Percentiles rank a stretch among this genome's conserved stretches.
These are phyloP conservation scores for Candida schatavii DNA, from an alignment of 805 yeast genomes.

Conservation along the genomic window DNA sequence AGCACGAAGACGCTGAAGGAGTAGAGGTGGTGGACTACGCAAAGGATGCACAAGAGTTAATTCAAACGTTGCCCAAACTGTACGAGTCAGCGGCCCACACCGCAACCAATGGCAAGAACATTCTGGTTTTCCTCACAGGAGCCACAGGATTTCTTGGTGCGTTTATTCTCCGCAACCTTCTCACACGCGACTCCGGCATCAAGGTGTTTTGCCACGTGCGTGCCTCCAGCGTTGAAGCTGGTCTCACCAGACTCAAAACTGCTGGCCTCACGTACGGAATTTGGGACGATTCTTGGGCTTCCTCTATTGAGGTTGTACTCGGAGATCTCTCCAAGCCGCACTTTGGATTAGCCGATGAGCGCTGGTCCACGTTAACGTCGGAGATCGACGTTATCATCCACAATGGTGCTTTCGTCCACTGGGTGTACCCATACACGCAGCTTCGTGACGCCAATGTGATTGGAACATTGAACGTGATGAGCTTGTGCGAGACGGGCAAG, in stretches of 20 bases:
- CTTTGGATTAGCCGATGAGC: constrained; percentile 60
- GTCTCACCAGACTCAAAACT: constrained; percentile 69
- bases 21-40: constrained; percentile 41
- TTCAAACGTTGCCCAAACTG: constrained; percentile 35
- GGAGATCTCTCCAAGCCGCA: constrained; percentile 77
- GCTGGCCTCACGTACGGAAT: constrained; percentile 82
- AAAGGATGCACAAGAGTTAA: constrained; percentile 66
- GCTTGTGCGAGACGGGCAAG: constrained; percentile 72
- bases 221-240: constrained; percentile 66
- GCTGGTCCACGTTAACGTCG: constrained; percentile 58
- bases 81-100: constrained; percentile 43
- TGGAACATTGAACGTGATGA: constrained; percentile 80
- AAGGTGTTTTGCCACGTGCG: constrained; percentile 87
- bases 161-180: constrained; percentile 74
- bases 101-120: constrained; percentile 28
- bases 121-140: constrained; percentile 86
- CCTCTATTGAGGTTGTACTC: constrained; percentile 64
- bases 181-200: constrained; percentile 48
- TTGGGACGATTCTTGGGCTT: constrained; percentile 62
- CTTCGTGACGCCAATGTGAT: constrained; percentile 91
- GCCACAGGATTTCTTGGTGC: constrained; percentile 96
- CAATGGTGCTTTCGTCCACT: constrained; percentile 97
- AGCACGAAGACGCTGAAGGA: constrained; percentile 30
- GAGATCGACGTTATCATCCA: constrained; percentile 82
- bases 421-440: constrained; percentile 94